Percentiles rank a stretch among this genome's conserved stretches.
Conservation (phyloP, 2,329 filamentous ascomycete genomes). For the Fusarium udum region DNA sequence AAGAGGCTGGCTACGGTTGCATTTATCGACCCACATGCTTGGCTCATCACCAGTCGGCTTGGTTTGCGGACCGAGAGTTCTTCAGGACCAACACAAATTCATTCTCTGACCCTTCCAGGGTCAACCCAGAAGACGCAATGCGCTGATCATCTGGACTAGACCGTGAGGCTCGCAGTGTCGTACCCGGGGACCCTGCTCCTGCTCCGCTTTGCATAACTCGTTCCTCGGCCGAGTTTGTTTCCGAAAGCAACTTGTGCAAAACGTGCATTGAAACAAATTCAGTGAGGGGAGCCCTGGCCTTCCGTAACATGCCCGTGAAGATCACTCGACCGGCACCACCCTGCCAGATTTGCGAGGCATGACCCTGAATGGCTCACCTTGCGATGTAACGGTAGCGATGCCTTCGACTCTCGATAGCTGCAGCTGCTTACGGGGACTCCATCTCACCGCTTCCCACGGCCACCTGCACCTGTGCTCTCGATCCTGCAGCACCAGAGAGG, state of each 20-base stretch:
- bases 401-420: neutral
- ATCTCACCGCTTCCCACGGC: conserved; percentile 28
- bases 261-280: conserved; percentile 17
- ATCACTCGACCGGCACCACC: conserved; percentile 26
- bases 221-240: conserved; percentile 30
- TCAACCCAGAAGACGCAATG: conserved; percentile 21
- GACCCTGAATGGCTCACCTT: conserved; percentile 21
- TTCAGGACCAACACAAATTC: conserved; percentile 25
- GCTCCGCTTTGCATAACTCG: neutral
- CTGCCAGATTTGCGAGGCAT: conserved; percentile 32
- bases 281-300: conserved; percentile 14
- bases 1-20: conserved; percentile 28
- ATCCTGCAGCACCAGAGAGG: conserved; percentile 12
- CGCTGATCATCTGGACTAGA: conserved; percentile 25
- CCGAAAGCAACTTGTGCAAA: conserved; percentile 9
- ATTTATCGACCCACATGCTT: conserved; percentile 26
- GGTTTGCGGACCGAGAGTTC: conserved; percentile 23
- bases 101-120: conserved; percentile 27
- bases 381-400: conserved; percentile 27
- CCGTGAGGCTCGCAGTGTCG: conserved; percentile 24
- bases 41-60: conserved; percentile 22
- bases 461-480: conserved; percentile 2
- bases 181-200: conserved; percentile 12
- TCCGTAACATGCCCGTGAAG: conserved; percentile 23
- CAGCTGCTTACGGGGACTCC: neutral